Conservation (phyloP, 371 early-diverging fungal genomes). For the Mucor piriformis region DNA sequence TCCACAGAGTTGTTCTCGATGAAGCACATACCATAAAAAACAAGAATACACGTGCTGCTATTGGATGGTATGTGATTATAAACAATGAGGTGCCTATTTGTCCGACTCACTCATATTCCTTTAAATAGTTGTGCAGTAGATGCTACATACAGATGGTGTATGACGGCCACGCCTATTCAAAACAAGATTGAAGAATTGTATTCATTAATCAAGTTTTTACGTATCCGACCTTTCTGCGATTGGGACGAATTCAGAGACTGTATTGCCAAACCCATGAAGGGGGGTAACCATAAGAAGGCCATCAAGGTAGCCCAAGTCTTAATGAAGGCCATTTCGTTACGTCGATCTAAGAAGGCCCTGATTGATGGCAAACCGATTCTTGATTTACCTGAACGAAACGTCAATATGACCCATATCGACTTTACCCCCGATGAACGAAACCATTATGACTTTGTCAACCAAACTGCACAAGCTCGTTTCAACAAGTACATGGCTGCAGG, state of each 20-base stretch:
- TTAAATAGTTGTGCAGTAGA: slow-evolving; percentile 39
- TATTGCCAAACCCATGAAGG: slow-evolving; percentile 47
- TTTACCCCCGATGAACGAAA: slow-evolving; percentile 62
- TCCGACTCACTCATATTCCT: too few species aligned
- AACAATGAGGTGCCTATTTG: too few species aligned
- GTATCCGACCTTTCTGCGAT: slow-evolving; percentile 66
- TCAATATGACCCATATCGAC: slow-evolving; percentile 55
- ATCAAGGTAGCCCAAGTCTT: slow-evolving; percentile 41
- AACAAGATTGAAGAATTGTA: slow-evolving; percentile 89
- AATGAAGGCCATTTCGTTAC: slow-evolving; percentile 61
- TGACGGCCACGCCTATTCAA: slow-evolving; percentile 83
- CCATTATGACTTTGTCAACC: slow-evolving; percentile 64
- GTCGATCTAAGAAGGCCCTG: slow-evolving; percentile 64
- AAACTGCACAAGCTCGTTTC: slow-evolving; percentile 51
- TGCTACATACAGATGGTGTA: slow-evolving; percentile 76
- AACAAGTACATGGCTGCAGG: slow-evolving; percentile 52
- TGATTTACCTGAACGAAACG: slow-evolving; percentile 59
- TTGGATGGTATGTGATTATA: slow-evolving; percentile 38
- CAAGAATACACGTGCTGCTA: slow-evolving; percentile 59
- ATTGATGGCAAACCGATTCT: slow-evolving; percentile 74
- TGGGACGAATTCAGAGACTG: slow-evolving; percentile 58
- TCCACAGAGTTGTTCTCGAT: slow-evolving; percentile 74
- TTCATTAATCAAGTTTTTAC: slow-evolving; percentile 81
- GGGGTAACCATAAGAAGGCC: slow-evolving; percentile 22
- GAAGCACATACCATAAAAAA: slow-evolving; percentile 92